A percentile compares a stretch with the other conserved stretches of the same genome.
phyloP scores from a whole-genome alignment of 2,329 filamentous ascomycete species.

The Phaeophleospora eucalypticola region DNA sequence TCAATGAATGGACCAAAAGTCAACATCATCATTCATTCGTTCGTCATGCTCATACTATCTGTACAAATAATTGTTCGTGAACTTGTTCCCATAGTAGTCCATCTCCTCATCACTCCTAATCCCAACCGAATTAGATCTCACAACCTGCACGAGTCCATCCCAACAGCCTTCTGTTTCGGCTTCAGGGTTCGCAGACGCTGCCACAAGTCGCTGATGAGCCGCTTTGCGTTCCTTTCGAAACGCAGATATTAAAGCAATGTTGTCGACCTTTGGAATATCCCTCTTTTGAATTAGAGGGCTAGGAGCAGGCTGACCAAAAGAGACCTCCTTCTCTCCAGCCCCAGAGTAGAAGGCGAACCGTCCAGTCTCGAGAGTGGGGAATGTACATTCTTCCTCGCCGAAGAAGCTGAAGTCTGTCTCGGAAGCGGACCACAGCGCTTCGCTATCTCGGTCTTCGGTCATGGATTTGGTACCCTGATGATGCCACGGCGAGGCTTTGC shows the following conservation, averaged over 20 bases:
- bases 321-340: constrained; percentile 25
- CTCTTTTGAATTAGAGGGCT: neutral
- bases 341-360: constrained; percentile 12
- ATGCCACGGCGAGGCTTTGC: constrained; percentile 41
- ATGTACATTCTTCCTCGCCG: constrained; percentile 47
- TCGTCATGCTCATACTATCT: constrained; percentile 14
- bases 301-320: constrained; percentile 6
- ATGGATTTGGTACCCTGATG: constrained; percentile 49
- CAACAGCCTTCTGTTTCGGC: constrained; percentile 53
- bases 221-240: constrained; percentile 53
- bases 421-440: constrained; percentile 57
- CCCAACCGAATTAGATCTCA: constrained; percentile 38
- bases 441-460: constrained; percentile 57
- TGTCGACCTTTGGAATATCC: constrained; percentile 39
- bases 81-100: constrained; percentile 34
- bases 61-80: constrained; percentile 27
- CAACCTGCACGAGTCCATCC: constrained; percentile 56
- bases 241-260: constrained; percentile 50
- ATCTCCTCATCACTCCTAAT: constrained; percentile 29
- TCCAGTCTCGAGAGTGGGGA: constrained; percentile 26
- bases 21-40: neutral
- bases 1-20: no score
- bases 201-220: constrained; percentile 41
- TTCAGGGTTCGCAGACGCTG: constrained; percentile 30
- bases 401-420: constrained; percentile 55